phyloP scores from a whole-genome alignment of 2,329 filamentous ascomycete species.

The Raffaelea arxii region DNA sequence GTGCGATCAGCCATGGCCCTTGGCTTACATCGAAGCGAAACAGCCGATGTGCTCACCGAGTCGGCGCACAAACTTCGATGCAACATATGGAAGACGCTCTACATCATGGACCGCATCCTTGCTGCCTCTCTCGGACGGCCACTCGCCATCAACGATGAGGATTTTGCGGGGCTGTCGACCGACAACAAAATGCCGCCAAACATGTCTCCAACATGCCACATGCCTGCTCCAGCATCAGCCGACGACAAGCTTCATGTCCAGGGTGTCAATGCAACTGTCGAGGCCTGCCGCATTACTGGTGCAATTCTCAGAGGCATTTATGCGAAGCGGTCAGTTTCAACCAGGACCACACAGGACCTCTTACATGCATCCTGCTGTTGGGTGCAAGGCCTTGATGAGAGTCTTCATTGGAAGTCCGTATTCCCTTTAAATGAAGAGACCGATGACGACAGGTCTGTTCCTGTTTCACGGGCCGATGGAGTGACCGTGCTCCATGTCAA shows the following conservation, averaged over 20 bases:
- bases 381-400: slow-evolving; percentile 35
- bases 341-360: slow-evolving; percentile 46
- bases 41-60: slow-evolving; percentile 39
- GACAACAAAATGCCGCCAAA: slow-evolving; percentile 4
- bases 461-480: slow-evolving; percentile 28
- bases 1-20: slow-evolving; percentile 52
- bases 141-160: slow-evolving; percentile 49
- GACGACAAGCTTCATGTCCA: slow-evolving; percentile 6
- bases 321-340: slow-evolving; percentile 48
- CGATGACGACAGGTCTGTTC: not conserved
- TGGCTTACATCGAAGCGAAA: slow-evolving; percentile 52
- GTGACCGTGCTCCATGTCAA: slow-evolving; percentile 54
- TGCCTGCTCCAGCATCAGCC: not conserved
- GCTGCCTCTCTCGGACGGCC: slow-evolving; percentile 54
- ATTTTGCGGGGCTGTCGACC: slow-evolving; percentile 45
- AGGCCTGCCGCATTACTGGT: slow-evolving; percentile 48
- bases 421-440: not conserved
- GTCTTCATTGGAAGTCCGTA: slow-evolving; percentile 37
- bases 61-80: slow-evolving; percentile 26
- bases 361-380: slow-evolving; percentile 42
- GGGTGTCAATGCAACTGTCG: slow-evolving; percentile 45
- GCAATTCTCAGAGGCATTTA: slow-evolving; percentile 50
- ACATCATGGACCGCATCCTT: slow-evolving; percentile 54
- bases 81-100: slow-evolving; percentile 55
- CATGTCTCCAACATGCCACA: not conserved